Conservation (phyloP, 2,329 filamentous ascomycete genomes). For the Rhynchosporium agropyri region DNA sequence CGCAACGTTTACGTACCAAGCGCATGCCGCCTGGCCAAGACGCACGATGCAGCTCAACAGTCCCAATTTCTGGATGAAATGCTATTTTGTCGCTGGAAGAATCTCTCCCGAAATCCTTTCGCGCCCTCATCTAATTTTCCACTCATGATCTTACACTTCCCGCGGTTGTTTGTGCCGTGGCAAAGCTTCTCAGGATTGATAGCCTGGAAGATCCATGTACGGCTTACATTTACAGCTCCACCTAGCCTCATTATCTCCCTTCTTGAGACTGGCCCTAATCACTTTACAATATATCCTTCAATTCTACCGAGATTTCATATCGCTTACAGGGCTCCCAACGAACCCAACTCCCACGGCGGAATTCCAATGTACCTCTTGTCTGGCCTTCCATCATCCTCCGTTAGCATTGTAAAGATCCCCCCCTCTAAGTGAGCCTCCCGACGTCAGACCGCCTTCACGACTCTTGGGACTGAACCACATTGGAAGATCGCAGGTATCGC, state of each 20-base stretch:
- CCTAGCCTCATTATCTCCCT: too few relatives aligned
- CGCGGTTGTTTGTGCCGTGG: slow-evolving; percentile 6
- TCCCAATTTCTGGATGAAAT: neutral
- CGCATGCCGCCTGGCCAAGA: slow-evolving; percentile 11
- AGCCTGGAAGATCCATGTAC: slow-evolving; percentile 22
- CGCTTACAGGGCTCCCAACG: neutral
- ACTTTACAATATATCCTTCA: too few relatives aligned
- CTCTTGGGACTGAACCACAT: slow-evolving; percentile 30
- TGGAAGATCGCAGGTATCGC: slow-evolving; percentile 33
- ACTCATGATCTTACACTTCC: neutral
- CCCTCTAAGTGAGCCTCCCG: slow-evolving; percentile 14
- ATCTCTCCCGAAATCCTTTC: slow-evolving; percentile 27
- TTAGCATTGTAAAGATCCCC: slow-evolving; percentile 14
- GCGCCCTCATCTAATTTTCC: slow-evolving; percentile 21
- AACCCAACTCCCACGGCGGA: slow-evolving; percentile 28
- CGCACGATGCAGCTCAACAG: neutral
- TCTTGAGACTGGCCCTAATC: too few relatives aligned
- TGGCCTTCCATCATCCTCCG: slow-evolving; percentile 13
- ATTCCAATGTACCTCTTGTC: slow-evolving; percentile 27
- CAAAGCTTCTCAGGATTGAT: slow-evolving; percentile 5
- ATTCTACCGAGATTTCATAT: too few relatives aligned
- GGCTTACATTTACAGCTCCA: too few relatives aligned
- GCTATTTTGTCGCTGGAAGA: slow-evolving; percentile 31
- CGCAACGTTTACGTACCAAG: neutral
- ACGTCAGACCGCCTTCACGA: slow-evolving; percentile 16